phyloP scores from a whole-genome alignment of 1,284 basidiomycete genomes.

The Microstroma glucosiphilum region DNA sequence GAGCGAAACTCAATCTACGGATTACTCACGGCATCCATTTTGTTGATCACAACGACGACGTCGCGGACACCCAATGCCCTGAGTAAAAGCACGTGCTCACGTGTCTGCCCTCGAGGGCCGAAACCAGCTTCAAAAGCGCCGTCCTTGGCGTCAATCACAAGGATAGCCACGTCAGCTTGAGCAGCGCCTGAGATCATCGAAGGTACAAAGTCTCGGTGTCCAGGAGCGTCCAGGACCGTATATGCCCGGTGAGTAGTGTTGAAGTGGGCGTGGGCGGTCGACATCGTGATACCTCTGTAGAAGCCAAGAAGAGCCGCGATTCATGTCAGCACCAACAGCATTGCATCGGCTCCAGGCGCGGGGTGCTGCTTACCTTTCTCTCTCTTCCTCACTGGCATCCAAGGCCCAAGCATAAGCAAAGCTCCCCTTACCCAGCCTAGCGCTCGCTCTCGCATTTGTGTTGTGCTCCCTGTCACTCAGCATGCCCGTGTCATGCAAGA shows the following conservation, averaged over 20 bases:
- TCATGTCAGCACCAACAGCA: too few species aligned
- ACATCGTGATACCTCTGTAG: constrained; percentile 88
- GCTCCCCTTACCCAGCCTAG: constrained; percentile 81
- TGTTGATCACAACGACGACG: constrained; percentile 87
- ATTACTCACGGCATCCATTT: constrained; percentile 63
- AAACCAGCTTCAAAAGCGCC: constrained; percentile 97
- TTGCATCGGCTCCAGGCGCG: too few species aligned
- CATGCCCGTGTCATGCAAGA: constrained; percentile 84
- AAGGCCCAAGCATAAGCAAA: constrained; percentile 98
- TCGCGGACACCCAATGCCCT: constrained; percentile 90
- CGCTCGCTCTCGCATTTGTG: constrained; percentile 83
- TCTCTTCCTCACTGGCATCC: constrained; percentile 85
- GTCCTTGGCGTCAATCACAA: constrained; percentile 84
- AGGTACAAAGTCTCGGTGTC: constrained; percentile 94
- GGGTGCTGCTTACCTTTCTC: constrained; percentile 60
- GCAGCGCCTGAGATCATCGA: constrained; percentile 99
- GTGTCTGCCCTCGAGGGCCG: constrained; percentile 86
- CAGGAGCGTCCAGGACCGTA: constrained; percentile 90
- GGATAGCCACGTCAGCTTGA: constrained; percentile 88
- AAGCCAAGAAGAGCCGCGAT: too few species aligned
- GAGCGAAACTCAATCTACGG: not conserved
- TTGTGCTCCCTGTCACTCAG: constrained; percentile 76
- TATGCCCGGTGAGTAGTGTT: constrained; percentile 70
- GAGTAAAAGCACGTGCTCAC: constrained; percentile 87
- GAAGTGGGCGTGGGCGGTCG: constrained; percentile 80